Percentiles rank a stretch among this genome's conserved stretches.
phyloP scores from a whole-genome alignment of 106 monocot species.

The Dendrobium catenatum region DNA sequence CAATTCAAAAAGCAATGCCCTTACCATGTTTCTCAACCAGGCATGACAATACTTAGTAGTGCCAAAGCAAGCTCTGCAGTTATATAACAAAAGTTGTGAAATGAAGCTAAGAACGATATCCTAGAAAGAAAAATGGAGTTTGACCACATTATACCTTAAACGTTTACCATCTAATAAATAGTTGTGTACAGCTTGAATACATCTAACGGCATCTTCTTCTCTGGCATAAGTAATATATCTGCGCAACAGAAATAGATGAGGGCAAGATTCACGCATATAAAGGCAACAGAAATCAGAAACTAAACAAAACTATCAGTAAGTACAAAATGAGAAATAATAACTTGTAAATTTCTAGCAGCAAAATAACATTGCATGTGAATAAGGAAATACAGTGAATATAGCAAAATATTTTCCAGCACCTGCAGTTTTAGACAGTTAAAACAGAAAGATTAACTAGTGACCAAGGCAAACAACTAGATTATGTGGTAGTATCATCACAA shows the following conservation, averaged over 20 bases:
- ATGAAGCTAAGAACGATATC: constrained; percentile 6
- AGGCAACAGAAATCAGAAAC: background rate
- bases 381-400: background rate
- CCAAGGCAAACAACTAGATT: background rate
- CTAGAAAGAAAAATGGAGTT: constrained; percentile 21
- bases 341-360: background rate
- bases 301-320: background rate
- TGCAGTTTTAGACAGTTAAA: background rate
- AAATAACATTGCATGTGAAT: background rate
- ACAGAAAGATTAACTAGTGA: background rate
- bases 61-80: constrained; percentile 64
- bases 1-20: constrained; percentile 3
- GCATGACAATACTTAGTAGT: constrained; percentile 74
- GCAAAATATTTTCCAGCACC: background rate
- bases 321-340: background rate
- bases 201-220: constrained; percentile 90
- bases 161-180: constrained; percentile 70
- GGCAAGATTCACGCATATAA: constrained; percentile 55
- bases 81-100: constrained; percentile 5
- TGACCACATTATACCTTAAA: constrained; percentile 53
- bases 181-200: constrained; percentile 85
- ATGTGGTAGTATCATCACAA: background rate
- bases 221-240: constrained; percentile 85
- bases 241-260: background rate
- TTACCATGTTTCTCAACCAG: constrained; percentile 72